Percentiles rank a stretch among this genome's conserved stretches.
Conservation (phyloP, 129 eudicot genomes). For the Scalesia atractyloides region DNA sequence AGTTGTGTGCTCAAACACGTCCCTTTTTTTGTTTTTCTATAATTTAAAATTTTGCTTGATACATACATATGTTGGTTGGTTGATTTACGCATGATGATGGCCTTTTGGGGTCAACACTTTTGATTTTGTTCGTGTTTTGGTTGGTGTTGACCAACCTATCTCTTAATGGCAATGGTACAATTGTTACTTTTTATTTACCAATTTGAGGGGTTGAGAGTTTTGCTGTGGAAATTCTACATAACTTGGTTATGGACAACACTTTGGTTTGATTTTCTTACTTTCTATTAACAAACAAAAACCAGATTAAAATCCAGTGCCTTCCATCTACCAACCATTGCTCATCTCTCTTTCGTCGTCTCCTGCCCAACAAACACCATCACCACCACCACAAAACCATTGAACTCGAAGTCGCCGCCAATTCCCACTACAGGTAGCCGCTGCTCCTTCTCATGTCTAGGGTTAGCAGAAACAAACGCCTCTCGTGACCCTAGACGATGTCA, state of each 20-base stretch:
- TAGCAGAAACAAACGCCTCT: no score
- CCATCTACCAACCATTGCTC: neutral
- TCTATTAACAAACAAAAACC: no score
- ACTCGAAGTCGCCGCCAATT: no score
- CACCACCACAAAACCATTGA: no score
- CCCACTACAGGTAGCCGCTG: no score
- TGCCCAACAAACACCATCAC: no score
- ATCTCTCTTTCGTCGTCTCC: neutral
- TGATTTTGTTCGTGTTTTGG: slow-evolving; percentile 10
- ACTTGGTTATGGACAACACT: no score
- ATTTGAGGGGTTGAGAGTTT: neutral
- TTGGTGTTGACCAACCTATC: slow-evolving; percentile 5
- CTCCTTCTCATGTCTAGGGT: no score
- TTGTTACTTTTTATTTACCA: slow-evolving; percentile 7
- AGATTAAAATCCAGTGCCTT: no score
- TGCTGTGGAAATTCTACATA: neutral
- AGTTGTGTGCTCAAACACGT: slow-evolving; percentile 5
- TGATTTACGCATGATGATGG: slow-evolving; percentile 21
- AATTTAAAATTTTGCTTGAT: slow-evolving; percentile 22
- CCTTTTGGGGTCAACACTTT: slow-evolving; percentile 14
- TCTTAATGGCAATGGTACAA: slow-evolving; percentile 14
- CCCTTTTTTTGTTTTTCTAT: neutral
- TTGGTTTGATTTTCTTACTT: no score
- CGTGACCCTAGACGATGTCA: no score
- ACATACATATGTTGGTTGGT: slow-evolving; percentile 11